A percentile compares a stretch with the other conserved stretches of the same genome.
Evolutionary conservation across 2,329 filamentous ascomycete species (phyloP).

Genomic region (Thelonectria olida): DNA sequence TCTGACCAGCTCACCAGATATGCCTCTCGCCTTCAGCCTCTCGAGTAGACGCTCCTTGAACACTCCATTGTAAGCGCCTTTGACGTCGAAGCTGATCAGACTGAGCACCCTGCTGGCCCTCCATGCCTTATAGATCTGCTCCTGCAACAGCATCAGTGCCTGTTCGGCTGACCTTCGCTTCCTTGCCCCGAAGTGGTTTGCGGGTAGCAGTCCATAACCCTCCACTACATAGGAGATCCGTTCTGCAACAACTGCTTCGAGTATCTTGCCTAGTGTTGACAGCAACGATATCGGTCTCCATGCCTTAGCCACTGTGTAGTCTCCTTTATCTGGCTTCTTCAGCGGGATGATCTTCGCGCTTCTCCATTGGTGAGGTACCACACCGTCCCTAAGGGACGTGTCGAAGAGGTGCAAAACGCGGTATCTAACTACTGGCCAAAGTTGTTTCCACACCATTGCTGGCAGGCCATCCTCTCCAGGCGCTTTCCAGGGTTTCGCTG

Average conservation of each 20-base stretch:
- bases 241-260: not conserved
- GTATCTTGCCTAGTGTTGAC: not conserved
- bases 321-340: not conserved
- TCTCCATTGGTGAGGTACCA: not conserved
- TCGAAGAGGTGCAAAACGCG: not conserved
- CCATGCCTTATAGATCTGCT: slow-evolving; percentile 17
- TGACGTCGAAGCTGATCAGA: slow-evolving; percentile 50
- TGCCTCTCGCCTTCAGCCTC: slow-evolving; percentile 31
- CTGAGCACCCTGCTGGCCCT: slow-evolving; percentile 37
- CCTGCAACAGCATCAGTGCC: not conserved
- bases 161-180: not conserved
- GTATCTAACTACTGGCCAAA: not conserved
- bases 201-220: not conserved
- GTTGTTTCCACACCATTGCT: not conserved
- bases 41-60: slow-evolving; percentile 43
- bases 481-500: not conserved
- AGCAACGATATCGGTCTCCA: not conserved
- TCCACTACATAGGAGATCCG: not conserved
- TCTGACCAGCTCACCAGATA: slow-evolving; percentile 29
- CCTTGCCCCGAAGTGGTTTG: not conserved
- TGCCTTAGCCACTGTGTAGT: not conserved
- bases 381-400: not conserved
- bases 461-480: not conserved
- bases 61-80: slow-evolving; percentile 52
- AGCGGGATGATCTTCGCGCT: not conserved